A percentile compares a stretch with the other conserved stretches of the same genome.
phyloP scores from a whole-genome alignment of 805 yeast genomes.

The Kazachstania psychrophila region DNA sequence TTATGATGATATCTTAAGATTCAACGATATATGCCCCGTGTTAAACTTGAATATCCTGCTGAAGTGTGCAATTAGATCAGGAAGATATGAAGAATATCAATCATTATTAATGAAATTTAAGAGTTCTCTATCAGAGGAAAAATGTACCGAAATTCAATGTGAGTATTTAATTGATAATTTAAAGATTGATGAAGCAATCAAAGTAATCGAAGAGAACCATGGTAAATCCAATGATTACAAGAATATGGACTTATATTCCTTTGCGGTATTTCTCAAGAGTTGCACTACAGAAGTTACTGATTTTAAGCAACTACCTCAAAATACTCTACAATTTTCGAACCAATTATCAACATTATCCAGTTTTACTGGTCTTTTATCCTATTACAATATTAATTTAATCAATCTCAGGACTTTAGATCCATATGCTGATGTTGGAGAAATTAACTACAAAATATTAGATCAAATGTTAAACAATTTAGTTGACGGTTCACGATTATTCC shows the following conservation, averaged over 20 bases:
- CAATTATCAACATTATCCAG: slow-evolving; percentile 15
- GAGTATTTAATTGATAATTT: slow-evolving; percentile 18
- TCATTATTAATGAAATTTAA: slow-evolving; percentile 12
- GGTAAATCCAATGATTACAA: slow-evolving; percentile 9
- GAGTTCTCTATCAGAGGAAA: slow-evolving; percentile 9
- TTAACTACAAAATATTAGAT: slow-evolving; percentile 7
- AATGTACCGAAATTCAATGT: slow-evolving; percentile 11
- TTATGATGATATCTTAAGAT: slow-evolving; percentile 14
- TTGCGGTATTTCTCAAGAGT: slow-evolving; percentile 20
- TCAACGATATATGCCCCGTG: slow-evolving; percentile 21
- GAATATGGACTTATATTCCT: slow-evolving; percentile 17
- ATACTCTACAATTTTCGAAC: slow-evolving; percentile 24
- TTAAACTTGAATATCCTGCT: slow-evolving; percentile 18
- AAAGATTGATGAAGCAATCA: slow-evolving; percentile 18
- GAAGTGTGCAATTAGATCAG: slow-evolving; percentile 20
- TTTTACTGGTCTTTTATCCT: slow-evolving; percentile 12
- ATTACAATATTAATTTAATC: slow-evolving; percentile 9
- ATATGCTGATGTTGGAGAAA: neutral
- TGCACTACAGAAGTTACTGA: slow-evolving; percentile 7
- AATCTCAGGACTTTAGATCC: neutral
- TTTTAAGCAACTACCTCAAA: slow-evolving; percentile 13
- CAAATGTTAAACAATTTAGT: slow-evolving; percentile 25
- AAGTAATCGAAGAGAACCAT: slow-evolving; percentile 7
- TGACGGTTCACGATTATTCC: slow-evolving; percentile 16
- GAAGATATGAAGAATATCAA: slow-evolving; percentile 16